Conservation (phyloP, 345 rosid species). For the Kandelia obovata region DNA sequence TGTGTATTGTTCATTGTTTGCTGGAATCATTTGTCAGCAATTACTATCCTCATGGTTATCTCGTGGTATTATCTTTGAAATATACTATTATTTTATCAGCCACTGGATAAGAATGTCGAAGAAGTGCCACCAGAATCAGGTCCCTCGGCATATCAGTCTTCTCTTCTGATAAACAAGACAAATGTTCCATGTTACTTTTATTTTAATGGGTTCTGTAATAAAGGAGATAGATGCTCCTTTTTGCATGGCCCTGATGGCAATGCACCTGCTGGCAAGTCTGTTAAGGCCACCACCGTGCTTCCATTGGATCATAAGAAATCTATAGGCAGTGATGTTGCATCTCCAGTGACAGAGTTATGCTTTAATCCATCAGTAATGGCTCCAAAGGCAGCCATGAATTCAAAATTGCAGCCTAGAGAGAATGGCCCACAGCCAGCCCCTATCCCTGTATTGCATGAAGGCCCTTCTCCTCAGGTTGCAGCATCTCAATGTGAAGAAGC, state of each 20-base stretch:
- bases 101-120: conserved; percentile 22
- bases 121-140: conserved; percentile 8
- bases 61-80: not conserved
- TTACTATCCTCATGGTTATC: not conserved
- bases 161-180: conserved; percentile 19
- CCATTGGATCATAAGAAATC: conserved; percentile 18
- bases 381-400: conserved; percentile 16
- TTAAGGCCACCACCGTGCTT: conserved; percentile 17
- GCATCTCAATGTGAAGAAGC: conserved; percentile 3
- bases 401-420: conserved; percentile 12
- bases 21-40: not conserved
- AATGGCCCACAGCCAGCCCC: conserved; percentile 7
- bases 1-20: no score
- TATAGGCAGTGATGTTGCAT: conserved; percentile 7
- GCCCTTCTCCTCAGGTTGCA: not conserved
- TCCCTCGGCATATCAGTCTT: conserved; percentile 4
- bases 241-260: conserved; percentile 23
- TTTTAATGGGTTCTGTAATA: conserved; percentile 17
- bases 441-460: not conserved
- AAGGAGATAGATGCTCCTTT: conserved; percentile 23
- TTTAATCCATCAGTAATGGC: conserved; percentile 14
- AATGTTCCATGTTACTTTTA: conserved; percentile 24
- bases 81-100: conserved; percentile 12
- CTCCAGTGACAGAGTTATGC: conserved; percentile 8
- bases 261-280: conserved; percentile 20